A percentile compares a stretch with the other conserved stretches of the same genome.
Evolutionary conservation across 306 rosid genomes (phyloP).

Genomic region (Inga leiocalycina): DNA sequence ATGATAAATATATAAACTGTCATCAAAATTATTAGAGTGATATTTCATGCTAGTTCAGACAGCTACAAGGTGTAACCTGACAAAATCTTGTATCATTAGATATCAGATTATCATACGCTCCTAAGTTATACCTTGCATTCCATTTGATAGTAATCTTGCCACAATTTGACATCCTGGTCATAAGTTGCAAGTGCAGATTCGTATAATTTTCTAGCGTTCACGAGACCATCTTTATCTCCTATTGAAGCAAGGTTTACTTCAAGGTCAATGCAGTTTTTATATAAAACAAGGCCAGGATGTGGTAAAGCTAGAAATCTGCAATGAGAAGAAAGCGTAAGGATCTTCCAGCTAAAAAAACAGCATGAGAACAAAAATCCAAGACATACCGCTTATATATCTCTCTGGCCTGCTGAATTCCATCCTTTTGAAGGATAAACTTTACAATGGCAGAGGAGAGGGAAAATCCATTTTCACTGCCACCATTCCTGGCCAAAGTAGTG

Average conservation of each 20-base stretch:
- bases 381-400: slow-evolving; percentile 73
- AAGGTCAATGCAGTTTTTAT: slow-evolving; percentile 70
- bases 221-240: slow-evolving; percentile 72
- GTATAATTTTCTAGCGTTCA: slow-evolving; percentile 67
- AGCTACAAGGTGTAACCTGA: neutral
- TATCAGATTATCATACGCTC: neutral
- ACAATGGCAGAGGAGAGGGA: slow-evolving; percentile 76
- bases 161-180: slow-evolving; percentile 66
- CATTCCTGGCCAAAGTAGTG: slow-evolving; percentile 53
- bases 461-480: slow-evolving; percentile 83
- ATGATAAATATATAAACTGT: neutral
- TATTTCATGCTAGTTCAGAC: neutral
- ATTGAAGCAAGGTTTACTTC: slow-evolving; percentile 72
- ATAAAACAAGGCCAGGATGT: slow-evolving; percentile 78
- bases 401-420: slow-evolving; percentile 77
- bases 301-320: slow-evolving; percentile 83
- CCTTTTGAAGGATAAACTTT: slow-evolving; percentile 68
- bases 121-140: slow-evolving; percentile 61
- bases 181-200: slow-evolving; percentile 76
- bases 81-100: neutral
- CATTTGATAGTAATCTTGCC: slow-evolving; percentile 72
- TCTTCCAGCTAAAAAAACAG: neutral
- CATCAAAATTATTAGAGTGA: neutral
- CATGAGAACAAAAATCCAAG: slow-evolving; percentile 18
- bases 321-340: slow-evolving; percentile 25